Evolutionary conservation across 75 land plant species (phyloP).

Genomic region (Azolla pinnata): DNA sequence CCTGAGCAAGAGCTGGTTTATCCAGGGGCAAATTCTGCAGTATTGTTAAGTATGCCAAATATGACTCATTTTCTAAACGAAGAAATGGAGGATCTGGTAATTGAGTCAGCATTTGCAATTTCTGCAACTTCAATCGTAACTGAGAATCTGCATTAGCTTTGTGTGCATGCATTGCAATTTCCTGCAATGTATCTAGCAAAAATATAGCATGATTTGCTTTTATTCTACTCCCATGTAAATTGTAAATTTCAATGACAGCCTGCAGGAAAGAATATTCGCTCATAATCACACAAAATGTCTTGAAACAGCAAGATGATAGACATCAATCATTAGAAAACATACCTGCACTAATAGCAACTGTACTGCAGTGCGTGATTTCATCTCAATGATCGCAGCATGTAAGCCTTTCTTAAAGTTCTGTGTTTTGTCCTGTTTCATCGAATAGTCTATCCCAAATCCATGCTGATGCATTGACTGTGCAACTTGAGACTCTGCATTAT

Average conservation of each 20-base stretch:
- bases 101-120: slow-evolving; percentile 50
- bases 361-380: slow-evolving; percentile 85
- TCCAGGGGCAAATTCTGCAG: slow-evolving; percentile 67
- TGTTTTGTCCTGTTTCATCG: not conserved
- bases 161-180: slow-evolving; percentile 73
- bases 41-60: slow-evolving; percentile 76
- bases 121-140: slow-evolving; percentile 66
- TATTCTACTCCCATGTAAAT: slow-evolving; percentile 49
- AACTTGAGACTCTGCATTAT: slow-evolving; percentile 11
- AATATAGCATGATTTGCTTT: slow-evolving; percentile 47
- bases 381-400: slow-evolving; percentile 56
- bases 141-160: slow-evolving; percentile 50
- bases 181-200: slow-evolving; percentile 73
- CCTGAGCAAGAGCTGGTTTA: slow-evolving; percentile 39
- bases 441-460: not conserved
- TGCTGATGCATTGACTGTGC: not conserved
- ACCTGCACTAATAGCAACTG: slow-evolving; percentile 95
- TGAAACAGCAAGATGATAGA: no score
- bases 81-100: slow-evolving; percentile 94
- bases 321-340: no score
- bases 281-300: no score
- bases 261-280: no score
- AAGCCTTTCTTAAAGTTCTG: slow-evolving; percentile 11
- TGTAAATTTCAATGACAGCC: slow-evolving; percentile 92
- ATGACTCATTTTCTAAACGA: slow-evolving; percentile 86